Conservation (phyloP, 2,329 filamentous ascomycete genomes). For the Diaporthe sp. region DNA sequence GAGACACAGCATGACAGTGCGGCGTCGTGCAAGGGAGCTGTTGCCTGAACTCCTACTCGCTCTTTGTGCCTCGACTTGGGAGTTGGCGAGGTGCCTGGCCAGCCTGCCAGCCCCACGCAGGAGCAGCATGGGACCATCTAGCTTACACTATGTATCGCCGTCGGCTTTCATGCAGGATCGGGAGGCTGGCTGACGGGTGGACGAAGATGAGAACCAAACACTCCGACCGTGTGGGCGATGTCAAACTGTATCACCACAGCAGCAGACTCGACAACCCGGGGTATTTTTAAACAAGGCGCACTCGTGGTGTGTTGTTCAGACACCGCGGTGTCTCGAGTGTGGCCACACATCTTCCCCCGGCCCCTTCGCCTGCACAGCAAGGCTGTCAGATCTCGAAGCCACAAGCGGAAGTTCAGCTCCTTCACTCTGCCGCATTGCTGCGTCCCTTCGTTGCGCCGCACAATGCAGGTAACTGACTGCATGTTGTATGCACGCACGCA, state of each 20-base stretch:
- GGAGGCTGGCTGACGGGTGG: not conserved
- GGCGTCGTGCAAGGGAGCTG: not conserved
- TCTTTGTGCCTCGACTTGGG: not conserved
- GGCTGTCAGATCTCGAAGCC: slow-evolving; percentile 19
- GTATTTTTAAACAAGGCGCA: slow-evolving; percentile 12
- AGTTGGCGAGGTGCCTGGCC: not conserved
- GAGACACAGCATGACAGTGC: slow-evolving; percentile 4
- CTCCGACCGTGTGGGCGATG: not conserved
- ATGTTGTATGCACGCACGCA: not conserved
- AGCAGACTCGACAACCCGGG: not conserved
- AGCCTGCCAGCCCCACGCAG: not conserved
- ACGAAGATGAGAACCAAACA: not conserved
- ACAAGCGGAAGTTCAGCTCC: slow-evolving; percentile 18
- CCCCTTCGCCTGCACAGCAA: not conserved
- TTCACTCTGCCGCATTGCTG: slow-evolving; percentile 5
- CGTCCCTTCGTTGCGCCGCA: slow-evolving; percentile 4
- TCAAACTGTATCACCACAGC: not conserved
- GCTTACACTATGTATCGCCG: not conserved
- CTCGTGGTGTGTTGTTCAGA: slow-evolving; percentile 1
- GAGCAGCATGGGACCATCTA: not conserved
- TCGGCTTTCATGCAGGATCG: not conserved
- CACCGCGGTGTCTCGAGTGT: not conserved
- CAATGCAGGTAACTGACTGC: not conserved
- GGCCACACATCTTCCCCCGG: not conserved
- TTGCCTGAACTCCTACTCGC: not conserved